Conservation (phyloP, 2,329 filamentous ascomycete genomes). For the Scleromitrula shiraiana region DNA sequence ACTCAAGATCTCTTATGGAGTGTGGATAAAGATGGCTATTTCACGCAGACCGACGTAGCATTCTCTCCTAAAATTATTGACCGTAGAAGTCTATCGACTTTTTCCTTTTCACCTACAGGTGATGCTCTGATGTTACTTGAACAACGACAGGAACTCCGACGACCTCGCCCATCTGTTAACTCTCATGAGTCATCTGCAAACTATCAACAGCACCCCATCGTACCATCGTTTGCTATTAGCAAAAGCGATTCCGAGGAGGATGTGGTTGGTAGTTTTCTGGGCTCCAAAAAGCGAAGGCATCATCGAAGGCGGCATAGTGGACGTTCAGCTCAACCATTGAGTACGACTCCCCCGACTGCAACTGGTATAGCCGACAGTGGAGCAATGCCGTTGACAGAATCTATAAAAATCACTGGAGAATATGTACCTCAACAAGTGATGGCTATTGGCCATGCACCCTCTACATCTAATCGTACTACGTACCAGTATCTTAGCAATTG, state of each 20-base stretch:
- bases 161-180: conserved; percentile 33
- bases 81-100: conserved; percentile 50
- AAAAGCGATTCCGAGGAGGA: conserved; percentile 60
- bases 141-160: conserved; percentile 41
- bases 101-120: conserved; percentile 52
- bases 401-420: conserved; percentile 47
- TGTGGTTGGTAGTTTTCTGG: conserved; percentile 51
- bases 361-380: conserved; percentile 33
- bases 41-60: conserved; percentile 57
- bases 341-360: conserved; percentile 43
- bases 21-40: conserved; percentile 52
- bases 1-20: conserved; percentile 60
- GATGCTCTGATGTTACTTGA: conserved; percentile 56
- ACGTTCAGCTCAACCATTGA: conserved; percentile 38
- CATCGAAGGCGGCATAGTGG: conserved; percentile 38
- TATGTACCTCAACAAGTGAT: conserved; percentile 56
- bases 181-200: conserved; percentile 21
- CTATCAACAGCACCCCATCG: conserved; percentile 36
- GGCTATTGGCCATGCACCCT: conserved; percentile 51
- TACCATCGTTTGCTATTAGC: conserved; percentile 46
- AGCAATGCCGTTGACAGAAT: conserved; percentile 47
- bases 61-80: conserved; percentile 57
- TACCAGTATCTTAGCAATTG: conserved; percentile 49
- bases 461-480: conserved; percentile 40
- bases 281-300: conserved; percentile 35